Percentiles rank a stretch among this genome's conserved stretches.
Evolutionary conservation across 2,329 filamentous ascomycete species (phyloP).

Genomic region (Cercospora berteroae): DNA sequence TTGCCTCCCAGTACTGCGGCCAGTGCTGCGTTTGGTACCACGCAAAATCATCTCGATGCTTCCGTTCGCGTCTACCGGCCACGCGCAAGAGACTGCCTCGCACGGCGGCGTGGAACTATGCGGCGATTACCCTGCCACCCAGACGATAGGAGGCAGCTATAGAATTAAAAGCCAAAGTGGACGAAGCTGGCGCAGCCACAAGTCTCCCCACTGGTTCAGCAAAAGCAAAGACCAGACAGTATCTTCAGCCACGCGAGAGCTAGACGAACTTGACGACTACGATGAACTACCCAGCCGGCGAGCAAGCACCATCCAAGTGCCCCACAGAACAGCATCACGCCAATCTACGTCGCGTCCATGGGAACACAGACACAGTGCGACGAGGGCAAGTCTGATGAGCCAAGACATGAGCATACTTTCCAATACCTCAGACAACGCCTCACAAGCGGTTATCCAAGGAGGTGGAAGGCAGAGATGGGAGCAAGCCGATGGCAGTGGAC

Average conservation of each 20-base stretch:
- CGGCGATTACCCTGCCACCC: slow-evolving; percentile 10
- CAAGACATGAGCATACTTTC: slow-evolving; percentile 6
- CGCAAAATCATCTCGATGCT: slow-evolving; percentile 18
- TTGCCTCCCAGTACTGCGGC: slow-evolving; percentile 23
- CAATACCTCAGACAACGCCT: background rate
- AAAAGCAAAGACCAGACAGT: slow-evolving; percentile 8
- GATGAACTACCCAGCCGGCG: slow-evolving; percentile 6
- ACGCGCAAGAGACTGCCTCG: background rate
- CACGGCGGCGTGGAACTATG: slow-evolving; percentile 7
- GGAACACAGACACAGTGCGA: background rate
- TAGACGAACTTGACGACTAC: slow-evolving; percentile 5
- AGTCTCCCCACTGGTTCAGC: slow-evolving; percentile 3
- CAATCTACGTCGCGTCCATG: background rate
- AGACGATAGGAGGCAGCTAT: slow-evolving; percentile 16
- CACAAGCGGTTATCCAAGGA: slow-evolving; percentile 10
- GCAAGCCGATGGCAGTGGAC: slow-evolving; percentile 11
- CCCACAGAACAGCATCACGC: background rate
- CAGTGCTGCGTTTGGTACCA: slow-evolving; percentile 17
- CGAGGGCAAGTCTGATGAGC: slow-evolving; percentile 6
- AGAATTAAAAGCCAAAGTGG: slow-evolving; percentile 6
- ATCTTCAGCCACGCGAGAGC: slow-evolving; percentile 2
- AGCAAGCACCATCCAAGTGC: background rate
- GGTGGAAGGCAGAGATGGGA: slow-evolving; percentile 19
- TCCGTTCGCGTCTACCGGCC: slow-evolving; percentile 7
- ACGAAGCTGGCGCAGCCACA: slow-evolving; percentile 10